These are phyloP conservation scores for Eragrostis tef DNA, from an alignment of 202 grass and related monocot species.

Conservation along the genomic window DNA sequence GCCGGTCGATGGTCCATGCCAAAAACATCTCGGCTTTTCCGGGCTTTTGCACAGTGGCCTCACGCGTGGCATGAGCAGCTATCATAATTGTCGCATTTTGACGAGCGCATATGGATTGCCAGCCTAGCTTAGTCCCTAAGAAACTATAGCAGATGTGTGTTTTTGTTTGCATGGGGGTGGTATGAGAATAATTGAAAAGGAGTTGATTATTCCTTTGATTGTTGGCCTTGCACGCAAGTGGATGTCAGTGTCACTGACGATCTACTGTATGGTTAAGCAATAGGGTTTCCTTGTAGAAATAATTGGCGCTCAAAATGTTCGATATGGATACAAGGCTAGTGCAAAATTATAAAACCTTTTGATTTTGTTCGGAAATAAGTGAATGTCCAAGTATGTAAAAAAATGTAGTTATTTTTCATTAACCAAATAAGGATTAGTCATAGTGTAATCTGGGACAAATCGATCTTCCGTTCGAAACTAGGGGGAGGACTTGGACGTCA, in stretches of 20 bases:
- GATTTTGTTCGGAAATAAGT: no score
- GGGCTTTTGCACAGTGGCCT: background rate
- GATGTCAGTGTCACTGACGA: background rate
- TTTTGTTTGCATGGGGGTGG: background rate
- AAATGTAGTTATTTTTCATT: background rate
- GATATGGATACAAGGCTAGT: background rate
- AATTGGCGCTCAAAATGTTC: background rate
- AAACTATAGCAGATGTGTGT: background rate
- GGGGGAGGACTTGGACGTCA: no score
- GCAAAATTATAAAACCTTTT: no score
- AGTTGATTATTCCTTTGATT: background rate
- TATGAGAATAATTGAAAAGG: background rate
- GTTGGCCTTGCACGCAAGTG: background rate
- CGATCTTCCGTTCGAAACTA: no score
- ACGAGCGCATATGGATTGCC: background rate
- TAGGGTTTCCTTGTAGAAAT: background rate
- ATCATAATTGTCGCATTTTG: constrained; percentile 4
- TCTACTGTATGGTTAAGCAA: background rate
- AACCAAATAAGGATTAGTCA: no score
- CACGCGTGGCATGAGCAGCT: constrained; percentile 17
- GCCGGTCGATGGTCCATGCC: background rate
- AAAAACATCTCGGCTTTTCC: constrained; percentile 13
- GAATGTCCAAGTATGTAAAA: no score
- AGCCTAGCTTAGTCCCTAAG: constrained; percentile 41
- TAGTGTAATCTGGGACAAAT: no score